A percentile compares a stretch with the other conserved stretches of the same genome.
phyloP scores from a whole-genome alignment of 2,329 filamentous ascomycete species.

The Penicillium digitatum region DNA sequence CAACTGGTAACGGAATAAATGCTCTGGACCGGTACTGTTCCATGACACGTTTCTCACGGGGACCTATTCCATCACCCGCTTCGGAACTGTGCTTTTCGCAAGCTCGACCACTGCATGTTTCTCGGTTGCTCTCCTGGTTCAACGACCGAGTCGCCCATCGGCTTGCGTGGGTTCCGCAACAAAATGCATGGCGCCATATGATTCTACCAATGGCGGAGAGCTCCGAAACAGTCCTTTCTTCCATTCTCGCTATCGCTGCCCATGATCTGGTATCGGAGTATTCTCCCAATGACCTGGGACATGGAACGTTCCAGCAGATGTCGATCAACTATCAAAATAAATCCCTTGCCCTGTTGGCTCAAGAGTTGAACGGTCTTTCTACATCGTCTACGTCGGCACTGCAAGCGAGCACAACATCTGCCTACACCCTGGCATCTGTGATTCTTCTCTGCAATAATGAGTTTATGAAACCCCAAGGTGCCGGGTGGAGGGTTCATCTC shows the following conservation, averaged over 20 bases:
- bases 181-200: conserved; percentile 20
- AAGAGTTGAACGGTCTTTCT: conserved; percentile 4
- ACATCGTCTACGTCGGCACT: not conserved
- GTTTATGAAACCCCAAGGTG: conserved; percentile 18
- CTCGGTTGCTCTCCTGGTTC: conserved; percentile 4
- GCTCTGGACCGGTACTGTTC: not conserved
- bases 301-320: conserved; percentile 3
- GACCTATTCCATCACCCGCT: not conserved
- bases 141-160: conserved; percentile 9
- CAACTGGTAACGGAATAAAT: not conserved
- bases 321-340: conserved; percentile 9
- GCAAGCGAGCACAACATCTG: not conserved
- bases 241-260: conserved; percentile 20
- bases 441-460: conserved; percentile 22
- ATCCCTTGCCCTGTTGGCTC: not conserved
- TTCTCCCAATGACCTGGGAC: not conserved
- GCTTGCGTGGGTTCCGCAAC: conserved; percentile 13
- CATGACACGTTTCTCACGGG: not conserved
- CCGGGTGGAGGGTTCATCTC: conserved; percentile 20
- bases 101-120: conserved; percentile 2
- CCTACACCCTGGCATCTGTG: conserved; percentile 16
- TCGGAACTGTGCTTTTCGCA: not conserved
- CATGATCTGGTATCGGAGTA: conserved; percentile 16
- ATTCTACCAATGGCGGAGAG: conserved; percentile 18
- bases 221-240: conserved; percentile 20